A percentile compares a stretch with the other conserved stretches of the same genome.
phyloP scores from a whole-genome alignment of 2,329 filamentous ascomycete genomes.

The Lasiodiplodia theobromae region DNA sequence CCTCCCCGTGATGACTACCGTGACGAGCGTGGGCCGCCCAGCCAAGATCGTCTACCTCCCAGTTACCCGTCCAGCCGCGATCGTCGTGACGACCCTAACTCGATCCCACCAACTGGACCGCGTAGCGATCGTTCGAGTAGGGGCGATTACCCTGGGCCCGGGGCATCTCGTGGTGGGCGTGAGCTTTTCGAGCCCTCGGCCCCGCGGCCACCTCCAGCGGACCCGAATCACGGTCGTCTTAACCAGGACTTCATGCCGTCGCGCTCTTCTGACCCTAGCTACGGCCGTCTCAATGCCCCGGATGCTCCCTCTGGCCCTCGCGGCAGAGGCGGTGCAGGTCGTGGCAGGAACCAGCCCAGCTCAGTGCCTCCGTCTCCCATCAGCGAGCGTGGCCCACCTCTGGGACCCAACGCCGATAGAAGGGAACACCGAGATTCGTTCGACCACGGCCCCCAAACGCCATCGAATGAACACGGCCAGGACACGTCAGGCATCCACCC shows the following conservation, averaged over 20 bases:
- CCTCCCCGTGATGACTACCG: conserved; percentile 40
- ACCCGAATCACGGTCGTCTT: conserved; percentile 57
- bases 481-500: conserved; percentile 60
- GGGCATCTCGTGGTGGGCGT: conserved; percentile 38
- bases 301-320: conserved; percentile 63
- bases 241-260: conserved; percentile 48
- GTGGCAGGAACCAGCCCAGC: conserved; percentile 35
- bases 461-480: conserved; percentile 27
- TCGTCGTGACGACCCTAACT: conserved; percentile 47
- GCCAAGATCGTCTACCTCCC: conserved; percentile 36
- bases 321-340: conserved; percentile 50
- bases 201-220: conserved; percentile 42
- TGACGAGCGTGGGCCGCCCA: conserved; percentile 42
- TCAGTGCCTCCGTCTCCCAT: conserved; percentile 28
- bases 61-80: conserved; percentile 46
- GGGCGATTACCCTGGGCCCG: conserved; percentile 35
- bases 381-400: conserved; percentile 32
- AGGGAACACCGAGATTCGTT: conserved; percentile 31
- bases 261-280: conserved; percentile 55
- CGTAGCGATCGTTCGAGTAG: conserved; percentile 49
- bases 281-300: conserved; percentile 57
- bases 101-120: conserved; percentile 60
- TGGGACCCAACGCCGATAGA: conserved; percentile 36
- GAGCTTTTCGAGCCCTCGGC: conserved; percentile 51
- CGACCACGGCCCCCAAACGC: conserved; percentile 37